Conservation (phyloP, 164 flowering plant genomes). For the Vitis cinerea region DNA sequence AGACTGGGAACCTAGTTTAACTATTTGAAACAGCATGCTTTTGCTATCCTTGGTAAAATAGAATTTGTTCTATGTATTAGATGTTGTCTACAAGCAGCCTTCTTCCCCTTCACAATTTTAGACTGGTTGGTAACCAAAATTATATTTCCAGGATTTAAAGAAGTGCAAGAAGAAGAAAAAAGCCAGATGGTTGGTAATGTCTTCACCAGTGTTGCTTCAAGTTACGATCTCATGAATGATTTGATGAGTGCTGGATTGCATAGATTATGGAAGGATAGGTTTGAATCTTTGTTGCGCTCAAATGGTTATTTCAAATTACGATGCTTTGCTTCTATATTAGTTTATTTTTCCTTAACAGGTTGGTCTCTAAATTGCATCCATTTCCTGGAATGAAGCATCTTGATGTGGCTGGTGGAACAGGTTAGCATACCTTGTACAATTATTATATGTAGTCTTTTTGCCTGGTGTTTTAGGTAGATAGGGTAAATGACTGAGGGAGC, state of each 20-base stretch:
- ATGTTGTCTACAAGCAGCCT: not conserved
- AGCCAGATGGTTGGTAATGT: slow-evolving; percentile 79
- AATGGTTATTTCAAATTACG: not conserved
- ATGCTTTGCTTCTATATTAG: not conserved
- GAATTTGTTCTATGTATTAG: not conserved
- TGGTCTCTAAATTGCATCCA: slow-evolving; percentile 81
- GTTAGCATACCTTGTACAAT: slow-evolving; percentile 29
- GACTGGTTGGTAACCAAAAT: not conserved
- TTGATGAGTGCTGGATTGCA: slow-evolving; percentile 94
- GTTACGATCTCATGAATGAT: slow-evolving; percentile 96
- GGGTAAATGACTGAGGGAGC: too few species aligned
- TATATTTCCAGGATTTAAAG: slow-evolving; percentile 70
- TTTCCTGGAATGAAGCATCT: slow-evolving; percentile 98
- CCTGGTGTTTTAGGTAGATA: not conserved
- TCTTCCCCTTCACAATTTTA: not conserved
- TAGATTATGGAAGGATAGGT: slow-evolving; percentile 98
- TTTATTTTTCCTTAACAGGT: slow-evolving; percentile 33
- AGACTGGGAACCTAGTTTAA: not conserved
- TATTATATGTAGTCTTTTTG: not conserved
- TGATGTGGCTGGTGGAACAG: slow-evolving; percentile 99
- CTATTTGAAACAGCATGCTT: not conserved
- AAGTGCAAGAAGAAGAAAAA: slow-evolving; percentile 90
- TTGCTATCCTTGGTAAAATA: not conserved
- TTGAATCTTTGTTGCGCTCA: slow-evolving; percentile 9
- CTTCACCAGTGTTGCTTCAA: slow-evolving; percentile 85